A percentile compares a stretch with the other conserved stretches of the same genome.
Conservation (phyloP, 805 yeast genomes). For the Cyberlindnera galapagoensis region DNA sequence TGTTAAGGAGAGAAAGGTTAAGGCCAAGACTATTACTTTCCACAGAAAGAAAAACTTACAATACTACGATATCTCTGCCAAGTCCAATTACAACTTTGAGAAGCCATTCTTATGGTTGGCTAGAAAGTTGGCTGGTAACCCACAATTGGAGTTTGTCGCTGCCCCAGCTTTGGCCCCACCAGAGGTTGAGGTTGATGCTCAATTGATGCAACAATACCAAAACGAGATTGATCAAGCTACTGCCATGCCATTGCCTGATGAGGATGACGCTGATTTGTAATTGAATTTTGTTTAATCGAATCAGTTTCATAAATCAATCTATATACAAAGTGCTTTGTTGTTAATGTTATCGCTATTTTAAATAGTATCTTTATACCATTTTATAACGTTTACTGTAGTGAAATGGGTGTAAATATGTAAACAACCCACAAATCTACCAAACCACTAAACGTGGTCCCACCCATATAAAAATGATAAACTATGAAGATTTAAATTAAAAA, state of each 20-base stretch:
- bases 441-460: no score
- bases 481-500: no score
- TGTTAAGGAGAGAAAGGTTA: conserved; percentile 99
- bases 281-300: no score
- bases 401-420: no score
- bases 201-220: conserved; percentile 96
- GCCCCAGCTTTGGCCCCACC: conserved; percentile 99
- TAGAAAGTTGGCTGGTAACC: conserved; percentile 97
- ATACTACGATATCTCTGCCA: conserved; percentile 99
- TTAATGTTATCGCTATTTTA: no score
- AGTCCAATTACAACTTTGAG: conserved; percentile 98
- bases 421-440: no score
- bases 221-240: conserved; percentile 99
- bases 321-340: no score
- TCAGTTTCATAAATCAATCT: no score
- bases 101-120: conserved; percentile 99
- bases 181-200: conserved; percentile 95
- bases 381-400: no score
- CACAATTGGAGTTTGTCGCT: conserved; percentile 96
- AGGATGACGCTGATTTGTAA: conserved; percentile 98
- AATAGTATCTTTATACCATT: no score
- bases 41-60: conserved; percentile 99
- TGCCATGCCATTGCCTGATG: conserved; percentile 99
- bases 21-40: conserved; percentile 99
- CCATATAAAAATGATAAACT: no score